Conservation (phyloP, 2,329 filamentous ascomycete species). For the Colletotrichum lupini region DNA sequence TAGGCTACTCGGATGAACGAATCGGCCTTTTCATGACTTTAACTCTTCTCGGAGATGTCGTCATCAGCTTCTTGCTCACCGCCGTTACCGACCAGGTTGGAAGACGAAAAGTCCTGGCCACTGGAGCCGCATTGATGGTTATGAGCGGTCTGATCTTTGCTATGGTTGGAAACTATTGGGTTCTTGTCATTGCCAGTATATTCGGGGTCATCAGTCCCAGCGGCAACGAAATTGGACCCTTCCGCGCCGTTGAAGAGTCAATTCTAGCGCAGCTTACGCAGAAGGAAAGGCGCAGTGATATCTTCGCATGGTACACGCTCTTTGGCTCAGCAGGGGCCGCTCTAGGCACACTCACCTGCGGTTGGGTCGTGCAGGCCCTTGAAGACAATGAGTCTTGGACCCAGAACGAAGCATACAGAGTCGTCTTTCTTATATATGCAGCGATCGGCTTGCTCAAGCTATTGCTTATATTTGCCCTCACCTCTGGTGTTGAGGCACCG, state of each 20-base stretch:
- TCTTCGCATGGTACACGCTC: slow-evolving; percentile 72
- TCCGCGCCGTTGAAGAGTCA: slow-evolving; percentile 71
- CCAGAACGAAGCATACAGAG: slow-evolving; percentile 59
- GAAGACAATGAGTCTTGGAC: slow-evolving; percentile 54
- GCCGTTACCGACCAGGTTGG: slow-evolving; percentile 69
- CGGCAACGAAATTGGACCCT: slow-evolving; percentile 73
- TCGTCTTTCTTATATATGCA: slow-evolving; percentile 69
- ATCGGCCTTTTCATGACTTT: slow-evolving; percentile 75
- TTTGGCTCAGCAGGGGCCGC: slow-evolving; percentile 70
- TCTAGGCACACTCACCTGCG: slow-evolving; percentile 67
- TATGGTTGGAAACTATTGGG: slow-evolving; percentile 63
- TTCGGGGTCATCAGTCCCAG: slow-evolving; percentile 71
- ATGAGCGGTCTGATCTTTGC: slow-evolving; percentile 68
- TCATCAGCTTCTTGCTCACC: slow-evolving; percentile 69
- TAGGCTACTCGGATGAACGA: slow-evolving; percentile 60
- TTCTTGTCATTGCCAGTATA: slow-evolving; percentile 66
- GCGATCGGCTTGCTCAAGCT: slow-evolving; percentile 68
- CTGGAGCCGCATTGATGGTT: slow-evolving; percentile 66
- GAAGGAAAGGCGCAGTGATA: slow-evolving; percentile 58
- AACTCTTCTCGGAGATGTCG: slow-evolving; percentile 69
- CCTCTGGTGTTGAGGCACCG: slow-evolving; percentile 55
- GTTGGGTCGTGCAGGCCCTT: slow-evolving; percentile 68
- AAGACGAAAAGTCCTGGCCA: slow-evolving; percentile 61
- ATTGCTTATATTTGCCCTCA: slow-evolving; percentile 60
- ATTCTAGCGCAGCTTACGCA: slow-evolving; percentile 67